Percentiles rank a stretch among this genome's conserved stretches.
Conservation (phyloP, 2,329 filamentous ascomycete genomes). For the Cordyceps cicadae region DNA sequence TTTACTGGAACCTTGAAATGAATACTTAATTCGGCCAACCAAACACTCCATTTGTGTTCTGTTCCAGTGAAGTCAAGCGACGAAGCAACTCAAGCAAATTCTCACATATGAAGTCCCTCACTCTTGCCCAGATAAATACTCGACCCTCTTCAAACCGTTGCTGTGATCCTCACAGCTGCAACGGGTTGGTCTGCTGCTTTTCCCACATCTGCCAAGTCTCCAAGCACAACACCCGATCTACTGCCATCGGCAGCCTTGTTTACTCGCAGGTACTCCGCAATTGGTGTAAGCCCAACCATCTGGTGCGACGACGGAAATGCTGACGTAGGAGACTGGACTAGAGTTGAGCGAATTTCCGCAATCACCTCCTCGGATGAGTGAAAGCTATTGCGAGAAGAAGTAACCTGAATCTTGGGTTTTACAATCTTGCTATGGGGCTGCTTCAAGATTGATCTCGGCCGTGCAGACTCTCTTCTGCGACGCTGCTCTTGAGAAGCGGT, state of each 20-base stretch:
- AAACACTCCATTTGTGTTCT: background rate
- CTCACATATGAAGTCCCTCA: background rate
- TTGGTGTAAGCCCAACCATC: background rate
- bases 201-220: background rate
- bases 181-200: background rate
- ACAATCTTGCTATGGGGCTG: conserved; percentile 6
- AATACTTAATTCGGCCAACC: background rate
- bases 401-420: background rate
- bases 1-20: background rate
- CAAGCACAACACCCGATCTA: background rate
- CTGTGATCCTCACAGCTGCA: background rate
- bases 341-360: conserved; percentile 3
- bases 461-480: conserved; percentile 23
- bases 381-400: background rate
- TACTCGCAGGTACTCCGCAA: conserved; percentile 1
- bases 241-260: background rate
- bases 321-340: background rate
- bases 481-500: conserved; percentile 30
- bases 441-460: conserved; percentile 29
- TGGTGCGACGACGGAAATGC: background rate
- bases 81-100: conserved; percentile 7
- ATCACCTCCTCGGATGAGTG: background rate
- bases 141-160: background rate
- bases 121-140: background rate
- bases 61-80: background rate